Percentiles rank a stretch among this genome's conserved stretches.
phyloP scores from a whole-genome alignment of 805 yeast species.

The Wickerhamiella azymoides region DNA sequence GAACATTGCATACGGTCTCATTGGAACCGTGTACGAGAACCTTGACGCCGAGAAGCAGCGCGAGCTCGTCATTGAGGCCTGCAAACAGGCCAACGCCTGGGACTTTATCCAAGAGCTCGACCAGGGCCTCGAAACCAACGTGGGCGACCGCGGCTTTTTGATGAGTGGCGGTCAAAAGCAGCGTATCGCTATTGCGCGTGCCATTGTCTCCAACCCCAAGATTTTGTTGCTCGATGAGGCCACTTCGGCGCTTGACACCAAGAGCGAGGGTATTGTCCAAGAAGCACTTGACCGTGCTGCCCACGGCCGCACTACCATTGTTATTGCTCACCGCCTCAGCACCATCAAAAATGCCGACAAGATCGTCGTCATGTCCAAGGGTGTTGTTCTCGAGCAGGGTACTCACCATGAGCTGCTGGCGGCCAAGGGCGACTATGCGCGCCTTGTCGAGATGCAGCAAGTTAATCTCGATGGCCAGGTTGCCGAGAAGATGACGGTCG shows the following conservation, averaged over 20 bases:
- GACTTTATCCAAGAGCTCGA: conserved; percentile 41
- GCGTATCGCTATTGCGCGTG: conserved; percentile 51
- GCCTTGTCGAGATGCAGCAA: conserved; percentile 21
- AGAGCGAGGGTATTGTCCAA: conserved; percentile 22
- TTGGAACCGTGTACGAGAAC: conserved; percentile 49
- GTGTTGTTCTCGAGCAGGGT: conserved; percentile 33
- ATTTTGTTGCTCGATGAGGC: conserved; percentile 47
- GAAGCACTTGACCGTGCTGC: conserved; percentile 16
- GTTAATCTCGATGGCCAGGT: neutral
- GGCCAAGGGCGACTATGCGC: conserved; percentile 16
- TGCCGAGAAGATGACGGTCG: neutral
- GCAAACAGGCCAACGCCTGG: conserved; percentile 25
- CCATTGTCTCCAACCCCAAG: conserved; percentile 43
- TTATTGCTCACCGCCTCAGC: conserved; percentile 35
- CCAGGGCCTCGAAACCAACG: conserved; percentile 29
- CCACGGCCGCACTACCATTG: conserved; percentile 29
- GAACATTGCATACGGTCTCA: conserved; percentile 70
- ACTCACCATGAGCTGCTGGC: conserved; percentile 24
- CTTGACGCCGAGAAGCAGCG: conserved; percentile 25
- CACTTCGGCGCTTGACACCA: conserved; percentile 39
- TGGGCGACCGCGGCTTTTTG: conserved; percentile 33
- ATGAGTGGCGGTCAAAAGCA: conserved; percentile 57
- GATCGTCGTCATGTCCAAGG: conserved; percentile 31
- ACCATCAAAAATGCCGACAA: conserved; percentile 35
- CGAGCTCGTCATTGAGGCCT: conserved; percentile 24